These are phyloP conservation scores for Fusarium robinianum DNA, from an alignment of 2,329 filamentous ascomycete genomes.

Conservation along the genomic window DNA sequence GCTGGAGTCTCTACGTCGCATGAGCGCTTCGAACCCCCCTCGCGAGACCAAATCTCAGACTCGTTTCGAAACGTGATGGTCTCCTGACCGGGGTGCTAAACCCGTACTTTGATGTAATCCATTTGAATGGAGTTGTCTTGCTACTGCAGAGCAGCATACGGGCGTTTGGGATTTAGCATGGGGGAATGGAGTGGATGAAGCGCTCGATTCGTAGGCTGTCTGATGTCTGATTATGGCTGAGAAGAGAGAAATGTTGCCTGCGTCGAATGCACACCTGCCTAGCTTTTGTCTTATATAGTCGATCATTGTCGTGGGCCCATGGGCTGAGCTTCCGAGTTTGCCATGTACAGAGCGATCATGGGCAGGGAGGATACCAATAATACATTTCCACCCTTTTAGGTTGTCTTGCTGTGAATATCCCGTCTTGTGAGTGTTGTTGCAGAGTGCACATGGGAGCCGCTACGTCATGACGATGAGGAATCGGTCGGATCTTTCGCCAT, in stretches of 20 bases:
- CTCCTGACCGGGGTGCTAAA: slow-evolving; percentile 31
- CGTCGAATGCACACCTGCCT: slow-evolving; percentile 13
- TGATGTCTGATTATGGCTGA: too few species aligned
- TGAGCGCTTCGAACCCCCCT: slow-evolving; percentile 48
- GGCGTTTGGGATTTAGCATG: slow-evolving; percentile 40
- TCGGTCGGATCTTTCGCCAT: too few species aligned
- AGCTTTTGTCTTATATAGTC: slow-evolving; percentile 12
- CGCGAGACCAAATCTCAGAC: slow-evolving; percentile 57
- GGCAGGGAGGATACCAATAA: slow-evolving; percentile 27
- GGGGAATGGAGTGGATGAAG: slow-evolving; percentile 30
- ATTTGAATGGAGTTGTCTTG: slow-evolving; percentile 34
- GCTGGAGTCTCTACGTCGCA: slow-evolving; percentile 51
- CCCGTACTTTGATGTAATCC: slow-evolving; percentile 32
- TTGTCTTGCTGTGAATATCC: slow-evolving; percentile 33
- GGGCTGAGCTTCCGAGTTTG: slow-evolving; percentile 15
- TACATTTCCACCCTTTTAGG: too few species aligned
- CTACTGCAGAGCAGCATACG: slow-evolving; percentile 39
- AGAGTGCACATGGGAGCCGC: too few species aligned
- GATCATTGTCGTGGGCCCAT: slow-evolving; percentile 12
- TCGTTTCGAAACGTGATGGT: slow-evolving; percentile 63
- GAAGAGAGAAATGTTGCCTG: slow-evolving; percentile 27
- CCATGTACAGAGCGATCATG: slow-evolving; percentile 21
- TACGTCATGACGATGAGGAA: too few species aligned
- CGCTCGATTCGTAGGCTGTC: slow-evolving; percentile 30
- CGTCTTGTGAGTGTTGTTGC: too few species aligned